Base-by-base conservation (phyloP, 805 yeast genomes). In the Candida incommunis region DNA sequence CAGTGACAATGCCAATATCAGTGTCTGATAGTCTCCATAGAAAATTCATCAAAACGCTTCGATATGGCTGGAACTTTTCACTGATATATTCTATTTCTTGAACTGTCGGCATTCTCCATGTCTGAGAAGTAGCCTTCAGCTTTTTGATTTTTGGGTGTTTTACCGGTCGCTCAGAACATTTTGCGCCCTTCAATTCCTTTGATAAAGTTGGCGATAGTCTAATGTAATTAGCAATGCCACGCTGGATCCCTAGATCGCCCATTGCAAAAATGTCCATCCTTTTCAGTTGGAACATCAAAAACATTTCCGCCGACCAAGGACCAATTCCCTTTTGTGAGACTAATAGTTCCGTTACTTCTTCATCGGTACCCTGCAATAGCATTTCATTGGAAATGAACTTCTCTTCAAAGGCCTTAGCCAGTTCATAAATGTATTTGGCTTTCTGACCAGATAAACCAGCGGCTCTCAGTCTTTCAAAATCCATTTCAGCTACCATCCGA, bases 251-350 rank as follows among this genome's bases (percentile, higher is more conserved):
- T 41, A 88, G 63, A 62, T 88, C 96, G 18, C 78, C 84, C 3
- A 74, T 65, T 3, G 92, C 80, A 59, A 85, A 85, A 0, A 84
- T 75, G 58, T 88, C 79, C 56, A 74, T 57, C 46, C 83, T 70
- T 22, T 70, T 71, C 41, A 87, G 63, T 1, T 82, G 81, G 56
- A 85, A 85, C 21, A 80, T 56, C 16, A 83, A 62, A 60, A 86
- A 88, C 95, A 88, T 88, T 45, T 81, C 82, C 0, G 92, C 88
- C 3, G 87, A 76, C 97, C 97, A 88, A 1, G 67, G 65, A 15
- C 67, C 67, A 23, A 63, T 50, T 1, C 67, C 67, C 41, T 58
- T 57, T 15, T 60, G 42, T 2, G 54, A 48, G 3, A 59, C 63
- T 7, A 63, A 48, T 7, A 34, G 49, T 23, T 61, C 64, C 2